These are phyloP conservation scores for Vaccinium corymbosum DNA, from an alignment of 148 eudicot genomes.

Conservation along the genomic window DNA sequence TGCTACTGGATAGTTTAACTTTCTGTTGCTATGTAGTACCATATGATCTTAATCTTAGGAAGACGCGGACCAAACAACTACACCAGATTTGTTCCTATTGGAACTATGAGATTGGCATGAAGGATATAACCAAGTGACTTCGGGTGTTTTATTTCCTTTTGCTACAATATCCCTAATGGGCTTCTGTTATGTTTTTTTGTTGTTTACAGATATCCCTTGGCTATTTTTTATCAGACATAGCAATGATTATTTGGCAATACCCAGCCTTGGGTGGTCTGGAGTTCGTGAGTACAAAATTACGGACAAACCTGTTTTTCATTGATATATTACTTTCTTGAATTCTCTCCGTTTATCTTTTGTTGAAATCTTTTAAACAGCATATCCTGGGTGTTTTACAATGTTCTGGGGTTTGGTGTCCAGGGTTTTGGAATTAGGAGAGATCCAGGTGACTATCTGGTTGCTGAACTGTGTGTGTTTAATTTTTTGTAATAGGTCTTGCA, in stretches of 20 bases:
- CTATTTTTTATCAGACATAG: conserved; percentile 82
- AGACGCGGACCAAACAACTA: not conserved
- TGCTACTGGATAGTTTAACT: not conserved
- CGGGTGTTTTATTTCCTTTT: not conserved
- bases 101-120: not conserved
- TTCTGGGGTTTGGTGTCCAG: conserved; percentile 2
- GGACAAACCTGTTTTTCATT: not conserved
- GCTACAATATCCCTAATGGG: not conserved
- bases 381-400: not conserved
- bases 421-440: not conserved
- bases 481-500: conserved; percentile 60
- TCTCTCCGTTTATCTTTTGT: not conserved
- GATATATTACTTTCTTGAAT: not conserved
- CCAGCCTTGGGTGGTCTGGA: conserved; percentile 93
- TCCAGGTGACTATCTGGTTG: not conserved
- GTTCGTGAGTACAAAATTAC: conserved; percentile 56
- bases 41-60: not conserved
- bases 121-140: not conserved
- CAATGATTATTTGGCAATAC: conserved; percentile 76
- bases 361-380: conserved; percentile 1
- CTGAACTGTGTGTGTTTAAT: not conserved
- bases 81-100: not conserved
- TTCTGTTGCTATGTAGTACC: not conserved
- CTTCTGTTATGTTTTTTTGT: not conserved
- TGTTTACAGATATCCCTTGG: conserved; percentile 75